phyloP scores from a whole-genome alignment of 179 eudicot species.

The Gypsophila paniculata region DNA sequence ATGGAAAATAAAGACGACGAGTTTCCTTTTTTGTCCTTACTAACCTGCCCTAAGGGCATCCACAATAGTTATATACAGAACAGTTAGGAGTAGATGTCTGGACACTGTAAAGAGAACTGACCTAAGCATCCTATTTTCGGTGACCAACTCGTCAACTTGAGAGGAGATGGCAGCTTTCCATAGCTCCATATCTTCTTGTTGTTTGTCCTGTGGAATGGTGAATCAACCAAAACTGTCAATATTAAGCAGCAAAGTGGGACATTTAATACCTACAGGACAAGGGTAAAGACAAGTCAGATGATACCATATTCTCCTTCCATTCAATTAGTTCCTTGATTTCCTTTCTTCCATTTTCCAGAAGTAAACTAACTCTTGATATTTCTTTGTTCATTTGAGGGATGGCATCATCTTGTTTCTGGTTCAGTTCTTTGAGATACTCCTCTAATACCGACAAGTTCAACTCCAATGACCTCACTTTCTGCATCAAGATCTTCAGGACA shows the following conservation, averaged over 20 bases:
- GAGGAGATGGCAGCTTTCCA: constrained; percentile 58
- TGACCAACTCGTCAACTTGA: constrained; percentile 46
- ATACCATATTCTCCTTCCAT: constrained; percentile 67
- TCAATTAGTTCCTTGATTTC: constrained; percentile 50
- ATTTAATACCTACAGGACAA: not conserved
- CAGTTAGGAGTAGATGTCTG: not conserved
- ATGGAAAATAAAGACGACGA: not conserved
- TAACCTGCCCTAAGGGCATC: not conserved
- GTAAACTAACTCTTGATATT: constrained; percentile 36
- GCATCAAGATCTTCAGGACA: constrained; percentile 82
- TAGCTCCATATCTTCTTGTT: constrained; percentile 40
- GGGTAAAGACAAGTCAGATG: not conserved
- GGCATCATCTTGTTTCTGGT: constrained; percentile 53
- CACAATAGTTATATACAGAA: not conserved
- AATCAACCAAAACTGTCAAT: constrained; percentile 3
- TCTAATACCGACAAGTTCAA: constrained; percentile 65
- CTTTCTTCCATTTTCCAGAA: constrained; percentile 48
- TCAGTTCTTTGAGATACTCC: constrained; percentile 63
- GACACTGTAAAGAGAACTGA: constrained; percentile 22
- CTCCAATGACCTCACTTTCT: constrained; percentile 82
- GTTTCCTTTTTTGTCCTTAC: too few relatives aligned
- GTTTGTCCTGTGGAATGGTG: constrained; percentile 46
- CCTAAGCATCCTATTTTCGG: constrained; percentile 59
- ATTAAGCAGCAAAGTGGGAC: not conserved
- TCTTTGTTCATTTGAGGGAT: constrained; percentile 62